phyloP scores from a whole-genome alignment of 2,329 filamentous ascomycete genomes.

The Pseudopyricularia javanii region DNA sequence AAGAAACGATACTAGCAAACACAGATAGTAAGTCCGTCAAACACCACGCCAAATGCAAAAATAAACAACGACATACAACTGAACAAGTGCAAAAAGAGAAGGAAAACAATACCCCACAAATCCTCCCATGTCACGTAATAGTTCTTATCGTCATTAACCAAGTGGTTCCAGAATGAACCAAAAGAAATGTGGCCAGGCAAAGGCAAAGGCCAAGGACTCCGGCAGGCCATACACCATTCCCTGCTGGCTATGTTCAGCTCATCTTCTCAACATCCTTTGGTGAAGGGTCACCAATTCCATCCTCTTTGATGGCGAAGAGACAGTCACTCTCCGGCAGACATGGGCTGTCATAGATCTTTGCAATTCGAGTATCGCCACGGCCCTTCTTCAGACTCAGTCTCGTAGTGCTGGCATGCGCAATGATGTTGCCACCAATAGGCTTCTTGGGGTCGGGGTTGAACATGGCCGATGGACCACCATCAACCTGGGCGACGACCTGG shows the following conservation, averaged over 20 bases:
- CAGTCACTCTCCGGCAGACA: constrained; percentile 95
- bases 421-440: constrained; percentile 96
- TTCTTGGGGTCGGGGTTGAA: constrained; percentile 99
- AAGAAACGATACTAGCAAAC: background rate
- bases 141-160: background rate
- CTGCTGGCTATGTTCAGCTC: background rate
- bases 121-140: background rate
- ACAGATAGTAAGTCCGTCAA: background rate
- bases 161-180: background rate
- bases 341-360: constrained; percentile 98
- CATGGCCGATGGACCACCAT: constrained; percentile 92
- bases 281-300: constrained; percentile 89
- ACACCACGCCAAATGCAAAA: constrained; percentile 3
- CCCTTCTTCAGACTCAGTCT: constrained; percentile 93
- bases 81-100: background rate
- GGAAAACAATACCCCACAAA: background rate
- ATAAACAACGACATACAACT: background rate
- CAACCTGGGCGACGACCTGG: constrained; percentile 95
- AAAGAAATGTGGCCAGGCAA: background rate
- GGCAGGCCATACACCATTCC: constrained; percentile 6
- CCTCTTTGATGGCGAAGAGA: constrained; percentile 91
- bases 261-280: constrained; percentile 87
- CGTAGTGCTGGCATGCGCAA: constrained; percentile 93
- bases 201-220: background rate
- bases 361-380: constrained; percentile 85